phyloP scores from a whole-genome alignment of 257 asterid species.

The Solanum corneliomulleri region DNA sequence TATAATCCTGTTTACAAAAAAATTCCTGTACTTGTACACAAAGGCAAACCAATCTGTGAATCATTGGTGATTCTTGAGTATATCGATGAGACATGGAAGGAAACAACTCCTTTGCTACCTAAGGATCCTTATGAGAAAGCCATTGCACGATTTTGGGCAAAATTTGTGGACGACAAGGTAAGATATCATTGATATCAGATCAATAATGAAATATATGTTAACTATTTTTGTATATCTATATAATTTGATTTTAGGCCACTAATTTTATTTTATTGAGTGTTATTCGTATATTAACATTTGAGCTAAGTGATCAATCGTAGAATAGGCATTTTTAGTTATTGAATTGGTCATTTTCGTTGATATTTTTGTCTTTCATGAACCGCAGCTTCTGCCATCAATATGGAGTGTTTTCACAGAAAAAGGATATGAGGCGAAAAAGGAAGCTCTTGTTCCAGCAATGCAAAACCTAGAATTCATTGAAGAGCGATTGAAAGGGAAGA shows the following conservation, averaged over 20 bases:
- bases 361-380: background rate
- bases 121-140: conserved; percentile 56
- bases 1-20: conserved; percentile 49
- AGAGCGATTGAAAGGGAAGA: conserved; percentile 42
- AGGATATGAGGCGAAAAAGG: conserved; percentile 28
- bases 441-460: conserved; percentile 19
- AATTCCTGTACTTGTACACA: conserved; percentile 62
- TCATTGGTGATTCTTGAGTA: conserved; percentile 71
- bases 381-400: conserved; percentile 37
- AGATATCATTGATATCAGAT: background rate
- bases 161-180: conserved; percentile 66
- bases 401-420: conserved; percentile 20
- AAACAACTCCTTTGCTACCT: conserved; percentile 43
- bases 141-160: conserved; percentile 61
- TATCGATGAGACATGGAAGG: conserved; percentile 61
- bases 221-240: background rate
- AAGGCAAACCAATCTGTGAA: conserved; percentile 55
- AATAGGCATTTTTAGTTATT: background rate
- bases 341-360: background rate
- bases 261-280: too few species aligned
- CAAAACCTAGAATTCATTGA: conserved; percentile 32
- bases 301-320: background rate
- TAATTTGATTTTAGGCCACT: too few species aligned
- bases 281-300: too few species aligned
- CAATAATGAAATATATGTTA: background rate